These are phyloP conservation scores for Wallacemonas sp. DNA, from an alignment of 208 protist genomes.

Conservation along the genomic window DNA sequence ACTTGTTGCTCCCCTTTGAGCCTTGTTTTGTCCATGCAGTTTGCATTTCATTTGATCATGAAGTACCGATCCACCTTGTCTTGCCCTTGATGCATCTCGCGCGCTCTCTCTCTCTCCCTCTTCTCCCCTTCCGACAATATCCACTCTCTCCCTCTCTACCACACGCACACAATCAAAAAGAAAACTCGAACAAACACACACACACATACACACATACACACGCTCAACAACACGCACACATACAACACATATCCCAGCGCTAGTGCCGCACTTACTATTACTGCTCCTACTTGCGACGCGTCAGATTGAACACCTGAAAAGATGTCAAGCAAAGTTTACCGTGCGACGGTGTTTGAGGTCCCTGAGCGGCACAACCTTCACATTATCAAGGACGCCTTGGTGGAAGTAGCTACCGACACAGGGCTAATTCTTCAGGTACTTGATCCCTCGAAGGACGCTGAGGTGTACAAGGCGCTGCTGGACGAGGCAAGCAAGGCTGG, in stretches of 20 bases:
- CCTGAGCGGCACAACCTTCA: slow-evolving; percentile 38
- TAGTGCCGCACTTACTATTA: no score
- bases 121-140: background rate
- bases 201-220: background rate
- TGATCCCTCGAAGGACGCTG: slow-evolving; percentile 32
- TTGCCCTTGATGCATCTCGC: no score
- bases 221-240: no score
- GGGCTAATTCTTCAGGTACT: slow-evolving; percentile 55
- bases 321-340: slow-evolving; percentile 25
- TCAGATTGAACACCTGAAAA: background rate
- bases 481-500: slow-evolving; percentile 23
- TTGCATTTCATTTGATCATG: no score
- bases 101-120: background rate
- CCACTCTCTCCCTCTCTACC: background rate
- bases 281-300: no score
- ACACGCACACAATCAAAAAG: background rate
- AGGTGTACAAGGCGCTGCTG: slow-evolving; percentile 16
- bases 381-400: slow-evolving; percentile 44
- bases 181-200: background rate
- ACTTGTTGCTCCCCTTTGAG: no score
- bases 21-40: no score
- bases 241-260: no score
- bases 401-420: slow-evolving; percentile 37
- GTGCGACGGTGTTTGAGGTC: slow-evolving; percentile 60
- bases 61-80: no score